Base-by-base conservation (phyloP, 495 filamentous ascomycete genomes). In the Aspergillus affinis region DNA sequence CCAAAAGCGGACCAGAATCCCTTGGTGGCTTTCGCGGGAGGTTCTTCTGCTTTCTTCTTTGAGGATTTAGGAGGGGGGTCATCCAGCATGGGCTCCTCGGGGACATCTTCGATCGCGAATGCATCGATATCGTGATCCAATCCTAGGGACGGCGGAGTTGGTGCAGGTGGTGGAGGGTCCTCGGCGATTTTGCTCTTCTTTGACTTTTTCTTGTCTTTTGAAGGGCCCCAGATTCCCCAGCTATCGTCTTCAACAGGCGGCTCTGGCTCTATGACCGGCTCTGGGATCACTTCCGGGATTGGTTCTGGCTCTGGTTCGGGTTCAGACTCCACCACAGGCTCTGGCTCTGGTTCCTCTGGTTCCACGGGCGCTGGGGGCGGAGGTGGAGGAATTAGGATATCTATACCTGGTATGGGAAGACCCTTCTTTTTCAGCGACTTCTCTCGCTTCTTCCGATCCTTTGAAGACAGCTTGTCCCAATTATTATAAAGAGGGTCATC, bases 91-190 rank as follows among this genome's bases (percentile, higher is more conserved):
- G 72, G 69, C 6, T 76, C 65, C 47, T 66, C 64, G 20, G 61
- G 54, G 10, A 68, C 58, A 51, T 74, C 65, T 20, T 68, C 67
- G 26, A 63, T 62, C 23, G 68, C 57, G 23, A 58, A 49, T 3
- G 55, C 65, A 21, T 79, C 76, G 13, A 76, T 73, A 21, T 81
- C 82, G 19, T 73, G 78, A 18, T 68, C 75, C 13, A 78, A 62
- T 26, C 75, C 73, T 70, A 82, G 71, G 60, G 79, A 75, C 62
- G 81, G 81, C 23, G 80, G 79, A 21, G 78, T 81, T 10, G 75
- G 82, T 61, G 73, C 78, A 50, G 69, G 84, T 57, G 79, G 85
- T 63, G 78, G 80, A 53, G 72, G 77, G 47, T 75, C 78, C 32
- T 70, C 72, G 19, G 72, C 67, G 29, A 72, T 71, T 49, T 76